Base-by-base conservation (phyloP, 768 basidiomycete genomes). In the Calocybe cyanea region DNA sequence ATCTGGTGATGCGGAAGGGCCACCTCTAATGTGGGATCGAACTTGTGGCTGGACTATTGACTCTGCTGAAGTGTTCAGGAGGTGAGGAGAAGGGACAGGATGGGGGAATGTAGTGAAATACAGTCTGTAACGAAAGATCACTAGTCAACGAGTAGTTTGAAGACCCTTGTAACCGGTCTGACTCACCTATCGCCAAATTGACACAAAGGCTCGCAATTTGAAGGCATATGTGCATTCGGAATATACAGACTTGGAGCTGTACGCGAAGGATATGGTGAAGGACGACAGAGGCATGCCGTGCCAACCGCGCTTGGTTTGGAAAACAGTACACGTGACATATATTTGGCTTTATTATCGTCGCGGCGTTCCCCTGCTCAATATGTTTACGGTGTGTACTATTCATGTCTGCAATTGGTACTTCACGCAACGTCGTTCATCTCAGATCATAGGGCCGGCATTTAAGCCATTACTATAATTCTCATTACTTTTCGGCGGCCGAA, bases 21-120 rank as follows among this genome's bases (percentile, higher is more conserved):
- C 76, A 31, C 71, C 77, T 60, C 69, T 75, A 7, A 78, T 72
- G 58, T 75, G 75, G 41, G 77, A 71, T 51, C 87, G 83, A 23
- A 88, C 65, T 58, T 70, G 74, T 59, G 87, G 87, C 41, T 70
- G 69, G 66, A 74, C 75, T 38, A 64, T 67, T 9, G 74, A 64
- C 41, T 81, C 78, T 36, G 71, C 60, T 25, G 78, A 64, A 33
- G 75, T 67, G 57, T 92, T 92, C 53, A 92, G 75, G 24, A 69
- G 53, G 28, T 83, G 73, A 19, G 85, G 77, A 46, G 69, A 64
- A 14, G 91, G 91, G 2, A 80, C 66, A 14, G 90, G 88, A 56
- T 83, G 77, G 18, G 84, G 81, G 58, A 92, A 92, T n/a, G 87
- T 86, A 18, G 91, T 92, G 63, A 92, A 93, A 71, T 83, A 92